These are phyloP conservation scores for Sarcomyxa edulis DNA, from an alignment of 768 basidiomycete species.

Conservation along the genomic window DNA sequence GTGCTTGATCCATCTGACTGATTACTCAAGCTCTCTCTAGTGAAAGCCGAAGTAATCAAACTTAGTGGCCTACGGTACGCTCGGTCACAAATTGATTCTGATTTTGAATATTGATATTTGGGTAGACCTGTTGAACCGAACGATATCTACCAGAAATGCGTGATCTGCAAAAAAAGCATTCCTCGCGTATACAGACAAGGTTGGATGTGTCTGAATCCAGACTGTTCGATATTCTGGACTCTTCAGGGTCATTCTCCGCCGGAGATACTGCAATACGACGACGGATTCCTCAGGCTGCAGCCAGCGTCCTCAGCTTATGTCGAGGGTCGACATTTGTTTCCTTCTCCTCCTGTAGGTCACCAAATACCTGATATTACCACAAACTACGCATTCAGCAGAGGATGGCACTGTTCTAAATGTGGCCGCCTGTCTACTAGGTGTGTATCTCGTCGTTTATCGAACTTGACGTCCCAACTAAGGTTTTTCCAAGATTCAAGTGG, in stretches of 20 bases:
- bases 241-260: conserved; percentile 22
- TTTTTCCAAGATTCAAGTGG: conserved; percentile 59
- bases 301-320: conserved; percentile 24
- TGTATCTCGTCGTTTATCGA: conserved; percentile 10
- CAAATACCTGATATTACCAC: conserved; percentile 37
- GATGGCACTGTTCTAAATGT: conserved; percentile 64
- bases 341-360: conserved; percentile 23
- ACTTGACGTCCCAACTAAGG: background rate
- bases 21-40: too few species aligned
- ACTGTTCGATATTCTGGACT: conserved; percentile 55
- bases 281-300: conserved; percentile 37
- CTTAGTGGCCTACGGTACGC: too few species aligned
- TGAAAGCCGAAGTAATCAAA: too few species aligned
- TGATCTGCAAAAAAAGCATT: conserved; percentile 35
- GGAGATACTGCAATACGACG: conserved; percentile 38
- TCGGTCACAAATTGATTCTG: too few species aligned
- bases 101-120: too few species aligned
- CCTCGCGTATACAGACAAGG: conserved; percentile 48
- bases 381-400: conserved; percentile 51
- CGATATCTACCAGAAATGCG: conserved; percentile 28
- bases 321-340: conserved; percentile 33
- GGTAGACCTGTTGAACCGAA: conserved; percentile 14
- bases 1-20: background rate
- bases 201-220: conserved; percentile 63
- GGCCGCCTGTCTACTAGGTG: conserved; percentile 75